phyloP scores from a whole-genome alignment of 148 eudicot genomes.

The Selenicereus undatus region DNA sequence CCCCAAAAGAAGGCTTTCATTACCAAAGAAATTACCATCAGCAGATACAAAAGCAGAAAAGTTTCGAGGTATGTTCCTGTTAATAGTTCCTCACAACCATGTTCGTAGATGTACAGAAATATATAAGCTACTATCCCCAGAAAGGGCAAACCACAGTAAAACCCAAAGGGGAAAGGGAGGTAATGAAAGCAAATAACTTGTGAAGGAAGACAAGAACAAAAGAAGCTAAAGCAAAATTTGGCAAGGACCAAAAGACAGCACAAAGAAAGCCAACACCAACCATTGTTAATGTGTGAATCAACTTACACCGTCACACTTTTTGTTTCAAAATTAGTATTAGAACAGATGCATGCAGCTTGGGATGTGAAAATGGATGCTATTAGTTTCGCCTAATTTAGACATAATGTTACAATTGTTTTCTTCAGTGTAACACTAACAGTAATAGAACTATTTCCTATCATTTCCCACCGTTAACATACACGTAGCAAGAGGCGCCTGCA shows the following conservation, averaged over 20 bases:
- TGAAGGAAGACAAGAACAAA: not conserved
- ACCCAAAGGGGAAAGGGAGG: not conserved
- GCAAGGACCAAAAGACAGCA: not conserved
- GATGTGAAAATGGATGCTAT: not conserved
- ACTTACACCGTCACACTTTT: not conserved
- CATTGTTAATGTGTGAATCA: not conserved
- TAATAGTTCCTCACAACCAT: not conserved
- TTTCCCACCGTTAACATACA: not conserved
- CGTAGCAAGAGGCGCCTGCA: not conserved
- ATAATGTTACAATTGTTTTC: not conserved
- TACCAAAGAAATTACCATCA: constrained; percentile 24
- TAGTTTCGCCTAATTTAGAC: not conserved
- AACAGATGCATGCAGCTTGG: not conserved
- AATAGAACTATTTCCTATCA: not conserved
- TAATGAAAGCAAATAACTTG: not conserved
- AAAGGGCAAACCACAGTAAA: not conserved
- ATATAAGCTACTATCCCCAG: not conserved
- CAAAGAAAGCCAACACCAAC: not conserved
- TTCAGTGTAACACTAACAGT: not conserved
- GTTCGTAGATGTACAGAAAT: not conserved
- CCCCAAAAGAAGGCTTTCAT: constrained; percentile 34
- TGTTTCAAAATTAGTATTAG: not conserved
- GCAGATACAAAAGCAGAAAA: constrained; percentile 34
- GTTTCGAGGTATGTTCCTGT: constrained; percentile 37
- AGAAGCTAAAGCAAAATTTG: not conserved